Conservation (phyloP, 352 stramenopile genomes). For the Globisporangium nagaii region DNA sequence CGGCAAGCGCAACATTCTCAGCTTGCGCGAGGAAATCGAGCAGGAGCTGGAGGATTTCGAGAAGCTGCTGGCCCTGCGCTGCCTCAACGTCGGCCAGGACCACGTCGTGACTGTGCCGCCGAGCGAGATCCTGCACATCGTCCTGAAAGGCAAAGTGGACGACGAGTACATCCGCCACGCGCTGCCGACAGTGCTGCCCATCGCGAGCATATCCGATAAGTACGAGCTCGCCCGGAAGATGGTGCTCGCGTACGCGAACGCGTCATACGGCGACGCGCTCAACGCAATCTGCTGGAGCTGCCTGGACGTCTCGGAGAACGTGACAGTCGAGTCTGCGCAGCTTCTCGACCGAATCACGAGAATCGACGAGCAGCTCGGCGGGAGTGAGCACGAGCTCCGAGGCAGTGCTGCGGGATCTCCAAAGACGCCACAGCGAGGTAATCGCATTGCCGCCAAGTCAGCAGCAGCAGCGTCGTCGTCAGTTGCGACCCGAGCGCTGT, state of each 20-base stretch:
- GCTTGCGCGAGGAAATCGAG: conserved; percentile 57
- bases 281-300: conserved; percentile 71
- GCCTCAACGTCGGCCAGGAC: conserved; percentile 49
- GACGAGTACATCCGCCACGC: conserved; percentile 61
- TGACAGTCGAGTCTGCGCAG: conserved; percentile 56
- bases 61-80: conserved; percentile 45
- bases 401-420: not conserved
- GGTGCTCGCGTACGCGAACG: conserved; percentile 42
- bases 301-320: conserved; percentile 55
- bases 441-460: not conserved
- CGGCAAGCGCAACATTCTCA: conserved; percentile 38
- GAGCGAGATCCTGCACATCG: conserved; percentile 54
- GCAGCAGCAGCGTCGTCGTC: conserved; percentile 4
- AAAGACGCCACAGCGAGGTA: conserved; percentile 2
- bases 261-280: conserved; percentile 47
- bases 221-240: conserved; percentile 42
- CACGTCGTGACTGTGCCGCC: conserved; percentile 30
- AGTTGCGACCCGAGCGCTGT: conserved; percentile 35
- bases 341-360: conserved; percentile 56
- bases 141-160: conserved; percentile 42
- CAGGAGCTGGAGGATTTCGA: conserved; percentile 73
- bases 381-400: not conserved
- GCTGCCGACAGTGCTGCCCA: conserved; percentile 48
- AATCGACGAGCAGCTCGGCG: conserved; percentile 3
- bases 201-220: conserved; percentile 58